Base-by-base conservation (phyloP, 1,139 yeast species). In the Debaryomyces sp. region DNA sequence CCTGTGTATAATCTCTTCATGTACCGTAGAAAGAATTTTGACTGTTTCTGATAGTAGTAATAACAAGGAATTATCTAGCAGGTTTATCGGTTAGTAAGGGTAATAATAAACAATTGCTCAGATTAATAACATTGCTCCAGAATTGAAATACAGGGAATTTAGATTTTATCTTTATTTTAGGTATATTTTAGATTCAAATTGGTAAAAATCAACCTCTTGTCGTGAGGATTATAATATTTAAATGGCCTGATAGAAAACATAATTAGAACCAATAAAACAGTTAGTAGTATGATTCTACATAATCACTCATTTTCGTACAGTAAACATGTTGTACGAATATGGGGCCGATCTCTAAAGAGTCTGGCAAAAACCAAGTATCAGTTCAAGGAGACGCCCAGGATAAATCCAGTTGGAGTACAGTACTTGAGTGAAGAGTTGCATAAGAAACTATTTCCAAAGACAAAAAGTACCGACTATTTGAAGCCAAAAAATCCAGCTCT, bases 361-460 rank as follows among this genome's bases (percentile, higher is more conserved):
- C 36, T 30, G 43, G 21, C 35, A 21, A 32, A 10, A 10, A n/a
- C 13, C 4, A n/a, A 13, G 12, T 5, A 22, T 7, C 37, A 35
- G 22, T 24, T 26, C 27, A 23, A 35, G n/a, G 48, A 80, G 57
- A 52, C 57, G 35, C 88, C 87, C 6, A 63, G 89, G 41, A 70
- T 85, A 40, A 89, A 89, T 61, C 88, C 76, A 47, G 70, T 81
- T 13, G 85, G 85, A 1, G 80, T 81, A 46, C 96, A 89, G 60
- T 87, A 88, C 57, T 68, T 89, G 32, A 82, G 94, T 0, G 66
- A 70, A 6, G 69, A 71, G 1, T 62, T 89, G 21, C 92, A 87
- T 50, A 53, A 59, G 18, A 87, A 84, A 58, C 63, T 89, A 1
- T 89, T 89, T 60, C 89, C 85, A 4, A 62, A 59, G 12, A 61